Evolutionary conservation across 192 early-diverging fungal species (phyloP), one percentile per base, ranked within the genome.

Genomic region (Coemansia sp.): DNA sequence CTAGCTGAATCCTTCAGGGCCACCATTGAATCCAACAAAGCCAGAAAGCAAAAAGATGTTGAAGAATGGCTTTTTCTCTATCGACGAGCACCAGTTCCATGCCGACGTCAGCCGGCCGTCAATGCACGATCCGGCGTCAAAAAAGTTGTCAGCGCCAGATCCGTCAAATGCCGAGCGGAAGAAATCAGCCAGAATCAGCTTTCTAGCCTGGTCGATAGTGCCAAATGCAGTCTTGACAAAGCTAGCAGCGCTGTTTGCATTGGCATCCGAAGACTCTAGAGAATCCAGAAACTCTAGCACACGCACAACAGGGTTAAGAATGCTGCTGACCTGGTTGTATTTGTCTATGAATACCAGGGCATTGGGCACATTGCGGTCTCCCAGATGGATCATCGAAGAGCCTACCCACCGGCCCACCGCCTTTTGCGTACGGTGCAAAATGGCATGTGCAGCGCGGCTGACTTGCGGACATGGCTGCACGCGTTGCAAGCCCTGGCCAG

Each of bases 281-380:
- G 80, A 55, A 16, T 90, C 88, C 28, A 98, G 71, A 44, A 86
- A 82, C 39, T 86, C 86, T 30, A 97, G 75, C 18, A 83, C 85
- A 2, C 80, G 82, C 38, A 86, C 82, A 38, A 98, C 86, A 0
- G 96, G 96, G 56, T 88, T 87, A 13, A 99, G 82, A 54, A 99
- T 99, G 44, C 91, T 84, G 49, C 93, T 84, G n/a, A 99, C 90
- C 83, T 99, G 94, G 57, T 94, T 96, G 75, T 97, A 97, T 82
- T 93, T 94, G 84, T 93, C 91, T 49, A 99, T 97, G 53, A 98
- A 98, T 85, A 96, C 88, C 30, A 99, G 83, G 5, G 97, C 91
- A 63, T 99, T 99, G 16, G 97, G 95, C 11, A 99, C 97, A 63
- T 97, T 99, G 71, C 89, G 90, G 75, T 99, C 95, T 16, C 95